A percentile compares a stretch with the other conserved stretches of the same genome.
These are phyloP conservation scores for Eurotiales sp. DNA, from an alignment of 2,329 filamentous ascomycete genomes.

Conservation along the genomic window DNA sequence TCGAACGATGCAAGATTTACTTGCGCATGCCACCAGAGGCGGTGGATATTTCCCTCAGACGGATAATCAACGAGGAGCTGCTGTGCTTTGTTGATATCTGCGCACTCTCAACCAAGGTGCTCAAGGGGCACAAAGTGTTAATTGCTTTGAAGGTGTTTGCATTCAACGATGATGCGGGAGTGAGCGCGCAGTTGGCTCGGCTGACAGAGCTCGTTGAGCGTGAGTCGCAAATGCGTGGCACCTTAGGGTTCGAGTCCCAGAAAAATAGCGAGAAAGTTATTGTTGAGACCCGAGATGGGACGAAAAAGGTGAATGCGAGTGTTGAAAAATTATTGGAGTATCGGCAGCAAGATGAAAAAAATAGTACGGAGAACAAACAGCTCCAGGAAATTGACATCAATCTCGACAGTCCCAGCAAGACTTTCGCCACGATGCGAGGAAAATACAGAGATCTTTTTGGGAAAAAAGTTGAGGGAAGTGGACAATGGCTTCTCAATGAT, in stretches of 20 bases:
- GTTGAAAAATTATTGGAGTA: not conserved
- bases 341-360: not conserved
- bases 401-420: not conserved
- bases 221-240: not conserved
- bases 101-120: not conserved
- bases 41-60: not conserved
- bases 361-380: not conserved
- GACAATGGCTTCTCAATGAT: not conserved
- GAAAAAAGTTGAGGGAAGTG: not conserved
- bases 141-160: not conserved
- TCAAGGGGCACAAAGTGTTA: not conserved
- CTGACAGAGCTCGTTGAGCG: not conserved
- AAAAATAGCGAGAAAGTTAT: not conserved
- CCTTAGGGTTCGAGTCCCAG: not conserved
- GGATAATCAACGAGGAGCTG: not conserved
- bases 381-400: not conserved
- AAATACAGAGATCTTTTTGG: not conserved
- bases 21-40: not conserved
- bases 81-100: not conserved
- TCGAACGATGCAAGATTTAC: not conserved
- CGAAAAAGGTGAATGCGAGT: not conserved
- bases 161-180: not conserved
- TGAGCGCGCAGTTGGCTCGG: not conserved
- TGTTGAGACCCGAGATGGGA: not conserved
- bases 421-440: not conserved